Conservation (phyloP, 371 early-diverging fungal species). For the Furculomyces boomerangus region DNA sequence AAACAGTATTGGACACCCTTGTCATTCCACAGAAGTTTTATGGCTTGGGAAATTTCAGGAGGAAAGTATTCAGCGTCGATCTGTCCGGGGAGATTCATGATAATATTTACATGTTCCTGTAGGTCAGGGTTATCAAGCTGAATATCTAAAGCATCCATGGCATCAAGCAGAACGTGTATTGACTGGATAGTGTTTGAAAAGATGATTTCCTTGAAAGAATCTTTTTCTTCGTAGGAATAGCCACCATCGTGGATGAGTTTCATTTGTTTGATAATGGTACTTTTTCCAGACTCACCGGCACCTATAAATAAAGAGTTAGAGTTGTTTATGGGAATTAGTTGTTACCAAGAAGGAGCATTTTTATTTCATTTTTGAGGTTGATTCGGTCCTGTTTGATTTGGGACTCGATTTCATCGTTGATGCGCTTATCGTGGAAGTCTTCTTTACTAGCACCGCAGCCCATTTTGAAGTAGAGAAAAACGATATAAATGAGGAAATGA, state of each 20-base stretch:
- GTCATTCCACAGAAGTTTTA: conserved; percentile 70
- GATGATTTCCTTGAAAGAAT: conserved; percentile 81
- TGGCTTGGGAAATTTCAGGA: conserved; percentile 51
- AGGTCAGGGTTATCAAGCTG: conserved; percentile 36
- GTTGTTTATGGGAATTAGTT: background rate
- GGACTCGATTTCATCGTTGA: conserved; percentile 77
- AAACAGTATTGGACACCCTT: conserved; percentile 61
- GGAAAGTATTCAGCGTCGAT: conserved; percentile 67
- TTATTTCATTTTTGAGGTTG: conserved; percentile 71
- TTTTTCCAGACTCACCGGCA: conserved; percentile 95
- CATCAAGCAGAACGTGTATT: conserved; percentile 83
- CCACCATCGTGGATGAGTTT: conserved; percentile 86
- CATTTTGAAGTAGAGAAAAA: conserved; percentile 34
- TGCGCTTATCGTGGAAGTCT: conserved; percentile 57
- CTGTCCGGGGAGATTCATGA: conserved; percentile 61
- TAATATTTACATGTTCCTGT: conserved; percentile 40
- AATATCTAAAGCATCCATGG: conserved; percentile 71
- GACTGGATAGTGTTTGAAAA: conserved; percentile 89
- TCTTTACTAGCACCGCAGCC: conserved; percentile 79
- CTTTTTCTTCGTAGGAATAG: conserved; percentile 68
- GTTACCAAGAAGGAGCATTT: conserved; percentile 84
- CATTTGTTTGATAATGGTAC: conserved; percentile 94
- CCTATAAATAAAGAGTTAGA: conserved; percentile 29
- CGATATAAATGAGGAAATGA: no score
- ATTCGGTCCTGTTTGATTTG: conserved; percentile 64